Base-by-base conservation (phyloP, 2,329 filamentous ascomycete species). In the Diaporthe amygdali region DNA sequence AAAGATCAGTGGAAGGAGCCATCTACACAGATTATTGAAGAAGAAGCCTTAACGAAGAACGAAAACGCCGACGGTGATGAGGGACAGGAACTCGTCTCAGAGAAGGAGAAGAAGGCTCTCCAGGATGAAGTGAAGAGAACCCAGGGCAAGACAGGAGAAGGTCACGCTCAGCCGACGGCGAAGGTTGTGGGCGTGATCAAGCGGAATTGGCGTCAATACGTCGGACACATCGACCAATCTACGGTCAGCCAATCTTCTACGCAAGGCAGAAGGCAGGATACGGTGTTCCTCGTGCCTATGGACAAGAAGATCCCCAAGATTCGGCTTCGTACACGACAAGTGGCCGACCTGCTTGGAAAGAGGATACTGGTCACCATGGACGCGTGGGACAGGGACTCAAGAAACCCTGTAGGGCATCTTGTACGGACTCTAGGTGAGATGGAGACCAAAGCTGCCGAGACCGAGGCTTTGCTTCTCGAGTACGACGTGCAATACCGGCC, bases 221-320 rank as follows among this genome's bases (percentile, higher is more conserved):
- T 99, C 73, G 96, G 96, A 2, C 95, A 98, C 79, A 92, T 99
- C 70, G 96, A 99, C 79, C 91, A 92, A 64, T 94, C 93, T 14
- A 97, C 95, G 2, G 92, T 95, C 61, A 92, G 92, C 77, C 90
- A 91, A 67, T 89, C 91, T 3, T 89, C 89, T 2, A 92, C 91
- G 72, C 92, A 95, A 76, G 94, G 94, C 37, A 90, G 95, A 71
- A 93, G 93, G 77, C 94, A 97, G 79, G 95, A 98, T 79, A 97
- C 90, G 20, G 95, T 99, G 17, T 99, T 99, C 82, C 87, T 99
- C 22, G 91, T 98, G 61, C 95, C 96, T 5, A 98, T 99, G 96
- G 96, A 99, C 82, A 98, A 97, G 86, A 93, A 94, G 77, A 93
- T 99, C 27, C 96, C 96, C 2, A 99, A 98, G 84, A 98, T 99